Conservation (phyloP, 257 asterid genomes). For the Salvia miltiorrhiza region DNA sequence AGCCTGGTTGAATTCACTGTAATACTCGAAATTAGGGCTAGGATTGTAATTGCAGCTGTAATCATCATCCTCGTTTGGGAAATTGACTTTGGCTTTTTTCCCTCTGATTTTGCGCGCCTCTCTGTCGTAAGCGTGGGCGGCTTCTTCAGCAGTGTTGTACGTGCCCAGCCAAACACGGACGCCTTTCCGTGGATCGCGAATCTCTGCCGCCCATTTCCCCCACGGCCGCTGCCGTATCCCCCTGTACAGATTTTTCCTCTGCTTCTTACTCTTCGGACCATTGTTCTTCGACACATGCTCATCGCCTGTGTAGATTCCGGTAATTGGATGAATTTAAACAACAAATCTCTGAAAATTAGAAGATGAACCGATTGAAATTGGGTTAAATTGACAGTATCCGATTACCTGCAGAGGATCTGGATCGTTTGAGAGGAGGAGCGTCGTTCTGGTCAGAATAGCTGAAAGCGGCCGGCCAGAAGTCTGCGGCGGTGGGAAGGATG, state of each 20-base stretch:
- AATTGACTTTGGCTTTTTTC: slow-evolving; percentile 73
- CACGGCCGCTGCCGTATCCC: slow-evolving; percentile 91
- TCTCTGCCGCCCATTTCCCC: slow-evolving; percentile 99
- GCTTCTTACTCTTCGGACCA: slow-evolving; percentile 33
- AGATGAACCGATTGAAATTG: neutral
- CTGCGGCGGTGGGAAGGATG: slow-evolving; percentile 40
- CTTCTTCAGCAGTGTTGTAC: slow-evolving; percentile 81
- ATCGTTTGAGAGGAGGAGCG: slow-evolving; percentile 31
- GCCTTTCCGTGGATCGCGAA: slow-evolving; percentile 93
- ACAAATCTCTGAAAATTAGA: neutral
- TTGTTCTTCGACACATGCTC: slow-evolving; percentile 19
- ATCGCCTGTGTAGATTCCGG: slow-evolving; percentile 30
- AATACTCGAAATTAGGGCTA: neutral
- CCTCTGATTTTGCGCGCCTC: slow-evolving; percentile 92
- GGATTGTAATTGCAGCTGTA: neutral
- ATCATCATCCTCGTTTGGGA: slow-evolving; percentile 50
- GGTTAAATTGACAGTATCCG: neutral
- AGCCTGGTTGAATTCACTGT: neutral
- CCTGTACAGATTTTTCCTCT: slow-evolving; percentile 70
- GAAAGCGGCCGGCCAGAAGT: slow-evolving; percentile 45
- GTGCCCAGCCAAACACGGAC: slow-evolving; percentile 93
- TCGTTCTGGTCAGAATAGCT: slow-evolving; percentile 14
- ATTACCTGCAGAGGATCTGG: slow-evolving; percentile 41
- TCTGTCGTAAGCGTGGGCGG: slow-evolving; percentile 82
- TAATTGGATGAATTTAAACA: neutral